Conservation (phyloP, 1,284 basidiomycete genomes). For the Sphaerobolus stellatus region DNA sequence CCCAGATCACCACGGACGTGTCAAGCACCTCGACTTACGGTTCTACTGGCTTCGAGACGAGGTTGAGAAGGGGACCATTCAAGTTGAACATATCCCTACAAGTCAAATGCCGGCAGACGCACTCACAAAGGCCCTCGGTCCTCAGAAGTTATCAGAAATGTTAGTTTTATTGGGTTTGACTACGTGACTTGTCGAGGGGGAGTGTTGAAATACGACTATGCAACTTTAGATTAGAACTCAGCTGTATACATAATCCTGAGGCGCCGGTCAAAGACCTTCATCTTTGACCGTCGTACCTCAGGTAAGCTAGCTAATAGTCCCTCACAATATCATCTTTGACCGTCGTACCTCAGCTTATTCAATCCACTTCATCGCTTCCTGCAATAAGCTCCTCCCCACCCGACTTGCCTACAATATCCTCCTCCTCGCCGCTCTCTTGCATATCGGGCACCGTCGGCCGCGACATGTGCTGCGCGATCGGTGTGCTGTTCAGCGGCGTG, state of each 20-base stretch:
- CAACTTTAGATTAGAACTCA: too few species aligned
- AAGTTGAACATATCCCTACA: background rate
- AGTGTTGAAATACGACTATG: too few species aligned
- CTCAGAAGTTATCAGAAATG: too few species aligned
- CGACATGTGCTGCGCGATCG: constrained; percentile 65
- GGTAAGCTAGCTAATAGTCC: constrained; percentile 53
- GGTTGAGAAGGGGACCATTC: constrained; percentile 9
- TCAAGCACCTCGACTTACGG: constrained; percentile 29
- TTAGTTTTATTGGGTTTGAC: too few species aligned
- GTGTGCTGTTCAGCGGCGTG: constrained; percentile 71
- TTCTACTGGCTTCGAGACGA: constrained; percentile 25
- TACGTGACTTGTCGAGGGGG: too few species aligned
- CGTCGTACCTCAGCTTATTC: constrained; percentile 14
- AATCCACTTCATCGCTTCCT: background rate
- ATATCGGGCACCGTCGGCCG: constrained; percentile 70
- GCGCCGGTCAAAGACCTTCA: constrained; percentile 51
- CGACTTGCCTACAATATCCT: constrained; percentile 44
- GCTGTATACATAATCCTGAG: too few species aligned
- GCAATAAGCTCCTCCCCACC: constrained; percentile 1
- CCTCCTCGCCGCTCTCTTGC: constrained; percentile 61
- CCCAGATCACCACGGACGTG: constrained; percentile 24
- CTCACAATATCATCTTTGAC: constrained; percentile 28
- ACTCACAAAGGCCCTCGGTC: background rate
- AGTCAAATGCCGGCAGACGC: background rate
- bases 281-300: constrained; percentile 61